Percentiles rank a stretch among this genome's conserved stretches.
Conservation (phyloP, 495 filamentous ascomycete species). For the Aspergillus asperescens region DNA sequence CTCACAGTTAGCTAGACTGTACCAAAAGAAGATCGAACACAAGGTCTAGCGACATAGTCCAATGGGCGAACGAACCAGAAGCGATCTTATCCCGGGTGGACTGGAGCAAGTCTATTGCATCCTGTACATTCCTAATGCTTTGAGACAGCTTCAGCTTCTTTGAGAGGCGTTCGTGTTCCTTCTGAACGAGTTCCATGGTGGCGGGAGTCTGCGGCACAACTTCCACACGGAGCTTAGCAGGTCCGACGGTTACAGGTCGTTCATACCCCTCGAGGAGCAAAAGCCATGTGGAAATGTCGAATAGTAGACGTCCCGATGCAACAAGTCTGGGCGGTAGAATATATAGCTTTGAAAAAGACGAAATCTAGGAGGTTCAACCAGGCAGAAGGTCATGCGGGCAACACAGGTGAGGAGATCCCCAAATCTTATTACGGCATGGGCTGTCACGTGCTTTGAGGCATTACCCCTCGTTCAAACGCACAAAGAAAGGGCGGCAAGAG, state of each 20-base stretch:
- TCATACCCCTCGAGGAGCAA: conserved; percentile 6
- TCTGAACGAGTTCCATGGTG: conserved; percentile 66
- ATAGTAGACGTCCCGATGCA: background rate
- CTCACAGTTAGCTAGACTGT: conserved; percentile 14
- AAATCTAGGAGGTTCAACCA: background rate
- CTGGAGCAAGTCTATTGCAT: conserved; percentile 69
- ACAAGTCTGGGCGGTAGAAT: background rate
- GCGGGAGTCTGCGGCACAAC: background rate
- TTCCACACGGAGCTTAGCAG: conserved; percentile 13
- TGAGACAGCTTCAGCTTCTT: conserved; percentile 65
- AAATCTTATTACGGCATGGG: conserved; percentile 3
- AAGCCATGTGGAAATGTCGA: conserved; percentile 15
- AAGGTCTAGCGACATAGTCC: background rate
- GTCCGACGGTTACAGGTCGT: conserved; percentile 26
- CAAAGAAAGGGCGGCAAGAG: background rate
- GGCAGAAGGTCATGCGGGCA: conserved; percentile 1
- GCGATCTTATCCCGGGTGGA: conserved; percentile 65
- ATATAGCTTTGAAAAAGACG: background rate
- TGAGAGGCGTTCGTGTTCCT: conserved; percentile 65
- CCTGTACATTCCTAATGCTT: conserved; percentile 69
- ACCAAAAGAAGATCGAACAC: conserved; percentile 1
- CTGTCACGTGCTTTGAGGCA: background rate
- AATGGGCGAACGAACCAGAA: conserved; percentile 44
- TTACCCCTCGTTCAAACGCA: background rate
- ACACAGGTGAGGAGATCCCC: background rate